A percentile compares a stretch with the other conserved stretches of the same genome.
Conservation (phyloP, 768 basidiomycete genomes). For the Dioszegia crocea region DNA sequence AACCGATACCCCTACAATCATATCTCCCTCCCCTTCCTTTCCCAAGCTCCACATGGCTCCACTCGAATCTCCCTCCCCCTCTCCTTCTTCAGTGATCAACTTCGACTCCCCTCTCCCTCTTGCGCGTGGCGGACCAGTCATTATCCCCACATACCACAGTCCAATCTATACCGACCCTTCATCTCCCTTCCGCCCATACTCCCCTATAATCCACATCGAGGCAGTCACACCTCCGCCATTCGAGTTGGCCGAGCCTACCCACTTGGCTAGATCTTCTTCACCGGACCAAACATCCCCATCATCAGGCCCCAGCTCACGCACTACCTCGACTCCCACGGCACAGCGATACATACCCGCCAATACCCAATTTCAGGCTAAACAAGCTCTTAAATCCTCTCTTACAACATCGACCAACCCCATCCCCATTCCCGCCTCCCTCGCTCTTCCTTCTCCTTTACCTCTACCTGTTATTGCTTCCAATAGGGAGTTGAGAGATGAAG, state of each 20-base stretch:
- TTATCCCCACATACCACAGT: constrained; percentile 27
- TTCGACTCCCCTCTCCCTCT: constrained; percentile 33
- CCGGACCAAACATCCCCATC: background rate
- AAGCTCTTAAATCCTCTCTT: background rate
- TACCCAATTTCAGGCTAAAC: background rate
- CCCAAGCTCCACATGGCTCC: too few species aligned
- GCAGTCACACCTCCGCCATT: background rate
- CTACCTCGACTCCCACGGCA: background rate
- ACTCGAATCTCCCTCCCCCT: background rate
- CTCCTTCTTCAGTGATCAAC: constrained; percentile 1
- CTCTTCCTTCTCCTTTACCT: background rate
- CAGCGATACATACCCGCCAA: background rate
- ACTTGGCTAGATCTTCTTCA: background rate
- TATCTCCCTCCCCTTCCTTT: too few species aligned
- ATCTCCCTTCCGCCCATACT: constrained; percentile 24
- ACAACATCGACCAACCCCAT: background rate
- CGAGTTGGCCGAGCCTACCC: background rate
- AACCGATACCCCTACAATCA: too few species aligned
- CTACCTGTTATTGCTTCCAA: background rate
- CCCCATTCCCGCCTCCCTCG: background rate
- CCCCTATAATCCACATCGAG: background rate
- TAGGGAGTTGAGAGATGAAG: background rate
- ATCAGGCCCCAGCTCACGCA: too few species aligned
- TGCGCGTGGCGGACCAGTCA: constrained; percentile 33
- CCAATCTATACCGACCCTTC: constrained; percentile 25